Evolutionary conservation across 495 filamentous ascomycete species (phyloP), one percentile per base, ranked within the genome.

Genomic region (Penicillium pulvis): DNA sequence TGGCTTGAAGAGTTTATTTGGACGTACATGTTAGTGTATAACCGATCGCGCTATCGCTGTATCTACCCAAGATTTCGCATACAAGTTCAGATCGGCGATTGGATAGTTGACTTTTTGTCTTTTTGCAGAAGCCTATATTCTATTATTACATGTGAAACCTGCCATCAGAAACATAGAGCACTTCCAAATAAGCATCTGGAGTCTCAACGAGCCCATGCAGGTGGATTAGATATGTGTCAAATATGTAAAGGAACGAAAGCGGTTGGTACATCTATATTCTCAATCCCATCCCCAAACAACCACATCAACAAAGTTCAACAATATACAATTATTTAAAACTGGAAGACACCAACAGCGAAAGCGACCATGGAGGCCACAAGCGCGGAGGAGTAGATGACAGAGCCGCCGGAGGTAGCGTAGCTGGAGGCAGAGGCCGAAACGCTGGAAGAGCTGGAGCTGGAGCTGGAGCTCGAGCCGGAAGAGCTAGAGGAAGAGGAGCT

Each of bases 291-390:
- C 12, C 17, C 39, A 1, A 23, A 52, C 19, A 52, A 8, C 17
- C 19, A 36, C 24, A 24, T 41, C 17, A 16, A 36, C 48, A 16
- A 35, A 16, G n/a, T 20, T 47, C 44, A 24, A 16, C 33, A 52
- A 55, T 39, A 53, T 43, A 39, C 24, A 54, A 4, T 47, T 1
- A 19, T 41, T 55, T 58, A 75, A 39, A 75, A 36, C 54, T 68
- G 62, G 41, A 70, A 58, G 54, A 60, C 59, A 20, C 63, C 62
- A 39, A 58, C 61, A 51, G 71, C 49, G 31, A 74, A 51, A 50
- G 65, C 67, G 23, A 67, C 46, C 28, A 71, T 39, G 33, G 60
- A 43, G 55, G 54, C 35, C 53, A 41, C 26, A 41, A 56, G 52
- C 16, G 45, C 11, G 8, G 48, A 58, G 4, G 57, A 58, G 55